Evolutionary conservation across 1,284 basidiomycete species (phyloP).

Genomic region (Pseudozyma tsukubaensis): DNA sequence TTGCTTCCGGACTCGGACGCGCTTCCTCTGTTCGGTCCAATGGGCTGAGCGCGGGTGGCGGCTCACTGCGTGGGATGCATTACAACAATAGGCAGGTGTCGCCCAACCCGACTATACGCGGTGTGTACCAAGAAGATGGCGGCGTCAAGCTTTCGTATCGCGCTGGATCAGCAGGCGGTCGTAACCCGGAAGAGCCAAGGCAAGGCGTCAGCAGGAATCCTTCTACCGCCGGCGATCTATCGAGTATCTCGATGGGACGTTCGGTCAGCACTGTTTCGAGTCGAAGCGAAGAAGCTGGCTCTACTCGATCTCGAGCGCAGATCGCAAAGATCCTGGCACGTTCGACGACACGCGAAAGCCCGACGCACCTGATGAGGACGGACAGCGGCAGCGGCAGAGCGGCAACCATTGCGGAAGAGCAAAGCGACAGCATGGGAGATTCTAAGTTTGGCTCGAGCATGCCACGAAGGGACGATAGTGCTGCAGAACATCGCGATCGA

Average conservation of each 20-base stretch:
- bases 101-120: slow-evolving; percentile 39
- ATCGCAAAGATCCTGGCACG: slow-evolving; percentile 59
- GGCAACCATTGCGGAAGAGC: slow-evolving; percentile 12
- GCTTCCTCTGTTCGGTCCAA: slow-evolving; percentile 22
- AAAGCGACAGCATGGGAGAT: neutral
- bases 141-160: neutral
- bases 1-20: slow-evolving; percentile 23
- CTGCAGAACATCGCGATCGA: slow-evolving; percentile 12
- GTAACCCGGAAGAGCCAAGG: slow-evolving; percentile 1
- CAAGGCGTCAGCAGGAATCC: neutral
- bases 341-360: slow-evolving; percentile 34
- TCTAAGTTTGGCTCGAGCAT: neutral
- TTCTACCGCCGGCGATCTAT: neutral
- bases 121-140: slow-evolving; percentile 1
- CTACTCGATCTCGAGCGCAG: slow-evolving; percentile 40
- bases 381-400: slow-evolving; percentile 7
- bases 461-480: slow-evolving; percentile 3
- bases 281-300: slow-evolving; percentile 24
- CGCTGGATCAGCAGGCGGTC: neutral
- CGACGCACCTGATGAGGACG: slow-evolving; percentile 7
- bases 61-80: slow-evolving; percentile 16
- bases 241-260: slow-evolving; percentile 10
- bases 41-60: slow-evolving; percentile 15
- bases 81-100: slow-evolving; percentile 27
- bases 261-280: slow-evolving; percentile 23